phyloP scores from a whole-genome alignment of 805 yeast genomes.

The Saccharomycopsis sp. region DNA sequence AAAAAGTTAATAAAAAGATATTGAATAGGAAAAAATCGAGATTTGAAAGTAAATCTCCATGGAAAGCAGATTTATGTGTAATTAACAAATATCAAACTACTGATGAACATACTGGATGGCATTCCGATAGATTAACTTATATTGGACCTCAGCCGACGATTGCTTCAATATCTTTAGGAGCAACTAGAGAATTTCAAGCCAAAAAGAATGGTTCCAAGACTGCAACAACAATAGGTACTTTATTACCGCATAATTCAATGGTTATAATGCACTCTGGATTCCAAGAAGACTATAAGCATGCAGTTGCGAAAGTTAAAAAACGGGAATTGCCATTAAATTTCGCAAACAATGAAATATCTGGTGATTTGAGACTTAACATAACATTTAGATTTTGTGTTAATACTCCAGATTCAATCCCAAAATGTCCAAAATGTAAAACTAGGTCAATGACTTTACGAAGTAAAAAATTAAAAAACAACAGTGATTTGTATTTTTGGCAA shows the following conservation, averaged over 20 bases:
- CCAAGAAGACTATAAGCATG: constrained; percentile 69
- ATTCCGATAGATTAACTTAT: constrained; percentile 64
- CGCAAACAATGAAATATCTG: too few relatives aligned
- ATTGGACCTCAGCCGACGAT: constrained; percentile 67
- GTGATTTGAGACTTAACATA: constrained; percentile 48
- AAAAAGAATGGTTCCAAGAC: constrained; percentile 24
- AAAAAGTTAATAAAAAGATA: background rate
- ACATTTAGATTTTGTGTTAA: constrained; percentile 55
- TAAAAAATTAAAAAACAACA: background rate
- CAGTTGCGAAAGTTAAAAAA: constrained; percentile 40
- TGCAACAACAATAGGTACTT: constrained; percentile 29
- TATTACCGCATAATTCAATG: constrained; percentile 58
- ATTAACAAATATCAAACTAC: constrained; percentile 48
- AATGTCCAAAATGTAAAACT: constrained; percentile 34
- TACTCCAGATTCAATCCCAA: constrained; percentile 33
- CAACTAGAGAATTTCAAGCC: constrained; percentile 49
- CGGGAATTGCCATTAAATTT: constrained; percentile 40
- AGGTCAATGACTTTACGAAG: background rate
- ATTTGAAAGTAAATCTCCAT: constrained; percentile 5
- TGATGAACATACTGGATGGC: constrained; percentile 57
- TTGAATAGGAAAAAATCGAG: background rate
- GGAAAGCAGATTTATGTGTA: constrained; percentile 38
- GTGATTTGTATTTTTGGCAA: background rate
- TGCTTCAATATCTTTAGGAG: constrained; percentile 63
- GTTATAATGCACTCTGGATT: constrained; percentile 72